Conservation (phyloP, 441 rosid species). For the Pelargonium australe region DNA sequence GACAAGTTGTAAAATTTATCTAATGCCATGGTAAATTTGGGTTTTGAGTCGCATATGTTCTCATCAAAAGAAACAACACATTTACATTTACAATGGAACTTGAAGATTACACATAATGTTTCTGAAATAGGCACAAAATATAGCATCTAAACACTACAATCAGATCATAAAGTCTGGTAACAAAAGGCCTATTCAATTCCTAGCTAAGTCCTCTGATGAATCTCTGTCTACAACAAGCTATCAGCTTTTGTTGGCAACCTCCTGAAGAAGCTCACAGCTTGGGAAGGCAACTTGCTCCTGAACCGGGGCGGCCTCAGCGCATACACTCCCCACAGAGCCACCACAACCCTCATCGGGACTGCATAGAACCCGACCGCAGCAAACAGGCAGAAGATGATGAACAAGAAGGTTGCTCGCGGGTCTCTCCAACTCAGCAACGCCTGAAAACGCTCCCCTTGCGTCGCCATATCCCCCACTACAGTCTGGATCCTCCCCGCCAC, state of each 20-base stretch:
- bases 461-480: constrained; percentile 54
- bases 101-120: background rate
- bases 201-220: too few species aligned
- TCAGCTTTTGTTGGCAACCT: constrained; percentile 64
- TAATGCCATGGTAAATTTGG: too few species aligned
- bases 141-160: background rate
- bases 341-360: constrained; percentile 53
- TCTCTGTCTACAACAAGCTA: constrained; percentile 33
- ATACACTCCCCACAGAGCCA: constrained; percentile 38
- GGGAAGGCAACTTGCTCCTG: constrained; percentile 49
- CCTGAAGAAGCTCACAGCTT: constrained; percentile 55
- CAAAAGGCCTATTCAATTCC: background rate
- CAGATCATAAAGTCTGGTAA: background rate
- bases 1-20: background rate
- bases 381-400: constrained; percentile 57
- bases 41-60: too few species aligned
- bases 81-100: background rate
- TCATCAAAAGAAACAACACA: background rate
- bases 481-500: constrained; percentile 56
- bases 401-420: constrained; percentile 75
- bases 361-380: constrained; percentile 61
- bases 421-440: constrained; percentile 80
- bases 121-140: background rate
- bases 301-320: constrained; percentile 56
- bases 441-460: constrained; percentile 71